Percentiles rank a stretch among this genome's conserved stretches.
Conservation (phyloP, 1,284 basidiomycete genomes). For the Nidula niveotomentosa region DNA sequence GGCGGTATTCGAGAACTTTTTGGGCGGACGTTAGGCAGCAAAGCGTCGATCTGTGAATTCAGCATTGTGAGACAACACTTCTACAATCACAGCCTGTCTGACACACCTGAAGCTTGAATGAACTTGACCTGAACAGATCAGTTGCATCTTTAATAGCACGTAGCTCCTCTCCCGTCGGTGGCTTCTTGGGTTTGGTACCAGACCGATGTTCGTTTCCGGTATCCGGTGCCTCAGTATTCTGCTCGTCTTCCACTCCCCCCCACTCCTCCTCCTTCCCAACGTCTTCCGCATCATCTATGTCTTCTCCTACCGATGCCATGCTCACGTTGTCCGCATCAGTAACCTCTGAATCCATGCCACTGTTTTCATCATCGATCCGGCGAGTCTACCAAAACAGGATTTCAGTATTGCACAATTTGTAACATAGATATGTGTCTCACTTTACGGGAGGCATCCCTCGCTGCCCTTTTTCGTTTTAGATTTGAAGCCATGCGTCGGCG, state of each 20-base stretch:
- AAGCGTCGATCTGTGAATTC: constrained; percentile 65
- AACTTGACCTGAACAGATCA: constrained; percentile 79
- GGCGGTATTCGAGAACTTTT: constrained; percentile 54
- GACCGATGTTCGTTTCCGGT: constrained; percentile 8
- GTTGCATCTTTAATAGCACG: constrained; percentile 74
- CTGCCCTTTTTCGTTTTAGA: constrained; percentile 27
- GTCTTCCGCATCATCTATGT: constrained; percentile 7
- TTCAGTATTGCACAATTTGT: background rate
- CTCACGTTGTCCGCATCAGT: constrained; percentile 8
- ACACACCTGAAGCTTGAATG: constrained; percentile 82
- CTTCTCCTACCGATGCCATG: constrained; percentile 8
- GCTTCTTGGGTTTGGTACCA: constrained; percentile 38
- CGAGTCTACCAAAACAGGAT: constrained; percentile 15
- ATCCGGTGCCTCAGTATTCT: background rate
- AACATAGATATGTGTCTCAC: constrained; percentile 12
- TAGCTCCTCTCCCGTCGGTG: constrained; percentile 74
- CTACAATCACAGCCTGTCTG: background rate
- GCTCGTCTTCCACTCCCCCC: constrained; percentile 9
- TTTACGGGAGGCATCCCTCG: constrained; percentile 20
- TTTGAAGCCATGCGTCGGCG: constrained; percentile 17
- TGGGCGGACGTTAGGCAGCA: constrained; percentile 78
- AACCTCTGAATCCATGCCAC: background rate
- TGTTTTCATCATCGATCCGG: constrained; percentile 18
- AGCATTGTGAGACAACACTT: constrained; percentile 2
- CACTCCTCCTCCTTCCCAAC: constrained; percentile 19